A percentile compares a stretch with the other conserved stretches of the same genome.
Evolutionary conservation across 192 early-diverging fungal genomes (phyloP).

Genomic region (Backusella tuberculispora): DNA sequence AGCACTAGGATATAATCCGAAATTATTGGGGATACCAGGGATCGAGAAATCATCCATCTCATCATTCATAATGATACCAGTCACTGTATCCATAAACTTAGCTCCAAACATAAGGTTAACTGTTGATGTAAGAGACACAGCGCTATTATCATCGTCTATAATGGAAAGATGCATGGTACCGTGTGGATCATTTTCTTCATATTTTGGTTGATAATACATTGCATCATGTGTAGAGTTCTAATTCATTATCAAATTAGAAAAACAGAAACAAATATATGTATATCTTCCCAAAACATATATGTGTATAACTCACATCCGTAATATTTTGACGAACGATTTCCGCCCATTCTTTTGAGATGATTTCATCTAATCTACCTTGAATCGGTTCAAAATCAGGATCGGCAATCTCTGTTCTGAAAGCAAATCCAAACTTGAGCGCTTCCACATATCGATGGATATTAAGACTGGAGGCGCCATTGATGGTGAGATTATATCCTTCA

Average conservation of each 20-base stretch:
- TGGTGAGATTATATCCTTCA: conserved; percentile 76
- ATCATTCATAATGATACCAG: conserved; percentile 92
- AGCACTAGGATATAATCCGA: conserved; percentile 83
- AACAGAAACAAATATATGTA: not conserved
- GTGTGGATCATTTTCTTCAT: conserved; percentile 76
- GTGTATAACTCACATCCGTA: conserved; percentile 60
- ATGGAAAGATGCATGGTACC: conserved; percentile 93
- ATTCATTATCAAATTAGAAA: not conserved
- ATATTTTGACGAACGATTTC: conserved; percentile 69
- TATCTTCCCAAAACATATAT: not conserved
- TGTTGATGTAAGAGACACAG: conserved; percentile 88
- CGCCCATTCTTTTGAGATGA: conserved; percentile 74
- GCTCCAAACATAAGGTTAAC: conserved; percentile 92
- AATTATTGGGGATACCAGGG: conserved; percentile 66
- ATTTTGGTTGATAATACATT: conserved; percentile 80
- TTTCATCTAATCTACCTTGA: conserved; percentile 57
- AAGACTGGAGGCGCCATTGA: conserved; percentile 59
- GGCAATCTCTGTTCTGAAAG: conserved; percentile 78
- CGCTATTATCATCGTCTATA: conserved; percentile 71
- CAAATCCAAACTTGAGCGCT: conserved; percentile 86
- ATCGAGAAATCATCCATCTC: conserved; percentile 97
- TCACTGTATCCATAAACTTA: conserved; percentile 80
- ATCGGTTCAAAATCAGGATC: conserved; percentile 80
- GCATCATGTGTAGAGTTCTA: conserved; percentile 63
- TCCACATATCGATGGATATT: conserved; percentile 87